Percentiles rank a stretch among this genome's conserved stretches.
These are phyloP conservation scores for Parmelia sp. DNA, from an alignment of 495 filamentous ascomycete genomes.

Conservation along the genomic window DNA sequence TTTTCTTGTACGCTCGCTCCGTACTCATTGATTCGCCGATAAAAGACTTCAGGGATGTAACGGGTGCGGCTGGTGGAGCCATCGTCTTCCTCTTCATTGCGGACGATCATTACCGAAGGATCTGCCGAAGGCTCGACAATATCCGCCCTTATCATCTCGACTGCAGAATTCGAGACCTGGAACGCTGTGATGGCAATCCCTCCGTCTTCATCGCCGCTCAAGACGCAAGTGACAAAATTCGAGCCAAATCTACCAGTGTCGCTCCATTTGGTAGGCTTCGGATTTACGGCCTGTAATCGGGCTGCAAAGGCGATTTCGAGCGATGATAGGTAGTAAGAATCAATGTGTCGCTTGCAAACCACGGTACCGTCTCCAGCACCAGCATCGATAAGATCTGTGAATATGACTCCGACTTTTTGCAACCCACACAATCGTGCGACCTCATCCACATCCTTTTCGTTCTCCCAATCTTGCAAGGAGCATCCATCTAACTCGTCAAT, in stretches of 20 bases:
- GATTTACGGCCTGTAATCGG: constrained; percentile 76
- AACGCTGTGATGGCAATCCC: constrained; percentile 85
- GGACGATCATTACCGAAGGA: constrained; percentile 88
- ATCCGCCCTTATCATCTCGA: constrained; percentile 94
- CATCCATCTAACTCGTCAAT: constrained; percentile 85
- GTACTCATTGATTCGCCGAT: constrained; percentile 91
- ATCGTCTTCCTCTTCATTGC: constrained; percentile 82
- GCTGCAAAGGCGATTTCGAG: constrained; percentile 87
- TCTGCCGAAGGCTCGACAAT: constrained; percentile 94
- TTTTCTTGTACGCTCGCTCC: constrained; percentile 94
- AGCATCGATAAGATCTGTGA: constrained; percentile 85
- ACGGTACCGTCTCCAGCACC: constrained; percentile 74
- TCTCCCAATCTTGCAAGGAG: constrained; percentile 79
- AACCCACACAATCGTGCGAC: constrained; percentile 80
- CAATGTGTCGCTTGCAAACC: constrained; percentile 91
- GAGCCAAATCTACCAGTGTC: constrained; percentile 91
- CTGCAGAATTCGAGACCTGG: constrained; percentile 87
- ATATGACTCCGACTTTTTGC: constrained; percentile 88
- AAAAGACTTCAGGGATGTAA: constrained; percentile 98
- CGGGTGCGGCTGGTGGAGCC: constrained; percentile 60
- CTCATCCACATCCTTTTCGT: constrained; percentile 74
- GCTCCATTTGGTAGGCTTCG: constrained; percentile 94
- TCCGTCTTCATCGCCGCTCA: constrained; percentile 85
- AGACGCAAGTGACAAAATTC: constrained; percentile 92
- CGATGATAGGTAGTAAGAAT: constrained; percentile 90